Base-by-base conservation (phyloP, 805 yeast species). In the Spathaspora boniae region DNA sequence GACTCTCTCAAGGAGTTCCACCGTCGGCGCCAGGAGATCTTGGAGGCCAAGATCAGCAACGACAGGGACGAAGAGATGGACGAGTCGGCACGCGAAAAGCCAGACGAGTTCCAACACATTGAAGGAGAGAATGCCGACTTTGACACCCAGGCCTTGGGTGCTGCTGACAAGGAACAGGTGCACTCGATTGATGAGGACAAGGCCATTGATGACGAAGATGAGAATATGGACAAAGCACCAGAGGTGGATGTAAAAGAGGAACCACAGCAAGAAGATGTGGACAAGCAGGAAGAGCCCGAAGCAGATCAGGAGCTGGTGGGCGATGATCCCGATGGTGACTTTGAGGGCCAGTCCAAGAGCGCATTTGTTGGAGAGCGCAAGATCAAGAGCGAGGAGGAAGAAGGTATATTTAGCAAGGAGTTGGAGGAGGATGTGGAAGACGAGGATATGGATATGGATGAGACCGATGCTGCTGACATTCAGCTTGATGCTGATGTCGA, bases 91-190 rank as follows among this genome's bases (percentile, higher is more conserved):
- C 80, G 75, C 40, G 82, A 78, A 42, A 72, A 79, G 33, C 89
- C 94, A 0, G 95, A 87, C 51, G 95, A 87, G 49, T 84, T 87
- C 56, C 86, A 86, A 53, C 93, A 86, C 50, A 68, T 82, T 33
- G 86, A 84, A 26, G 89, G 88, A 31, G 89, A 82, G 30, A 82
- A 83, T 42, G 77, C 91, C 3, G 79, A 82, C 19, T 70, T 65
- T 37, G 89, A 86, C 33, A 86, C 95, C 0, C 98, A 93, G 58
- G 98, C 98, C 1, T 63, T 93, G 34, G 98, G 98, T 16, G 80
- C 89, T 29, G 95, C 96, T 5, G 77, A 78, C 41, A 74, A 80
- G 49, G 96, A 88, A 30, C 88, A 84, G 50, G 65, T 75, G 11
- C 93, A 86, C 53, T 56, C 80, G 1, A 73, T 89, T 40, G 82